Conservation (phyloP, 177 flowering plant genomes). For the Vitis hybrid region DNA sequence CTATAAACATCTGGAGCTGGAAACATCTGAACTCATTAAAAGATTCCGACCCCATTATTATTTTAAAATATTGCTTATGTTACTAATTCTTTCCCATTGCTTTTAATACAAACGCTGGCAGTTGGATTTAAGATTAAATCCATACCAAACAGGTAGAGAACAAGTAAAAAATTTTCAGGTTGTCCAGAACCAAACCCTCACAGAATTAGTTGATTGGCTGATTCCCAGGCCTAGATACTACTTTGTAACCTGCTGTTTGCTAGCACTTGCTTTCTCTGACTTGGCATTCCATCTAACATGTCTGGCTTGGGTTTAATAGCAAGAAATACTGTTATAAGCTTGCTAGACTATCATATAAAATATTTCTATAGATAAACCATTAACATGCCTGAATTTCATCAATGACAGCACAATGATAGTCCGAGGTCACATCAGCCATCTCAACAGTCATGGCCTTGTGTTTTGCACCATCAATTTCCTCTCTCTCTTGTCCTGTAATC, state of each 20-base stretch:
- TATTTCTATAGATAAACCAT: background rate
- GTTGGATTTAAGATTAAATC: too few relatives aligned
- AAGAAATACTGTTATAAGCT: background rate
- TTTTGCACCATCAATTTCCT: constrained; percentile 80
- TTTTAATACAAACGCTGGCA: too few relatives aligned
- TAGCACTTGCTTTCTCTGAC: background rate
- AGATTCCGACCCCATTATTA: too few relatives aligned
- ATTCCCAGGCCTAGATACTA: background rate
- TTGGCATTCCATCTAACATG: background rate
- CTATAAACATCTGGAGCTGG: too few relatives aligned
- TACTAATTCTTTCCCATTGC: too few relatives aligned
- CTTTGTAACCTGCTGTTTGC: background rate
- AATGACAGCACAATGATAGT: constrained; percentile 78
- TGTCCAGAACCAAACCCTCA: too few relatives aligned
- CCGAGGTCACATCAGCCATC: constrained; percentile 80
- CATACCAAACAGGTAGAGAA: too few relatives aligned
- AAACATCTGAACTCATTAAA: too few relatives aligned
- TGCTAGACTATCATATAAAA: too few relatives aligned
- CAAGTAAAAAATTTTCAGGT: too few relatives aligned
- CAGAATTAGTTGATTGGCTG: background rate
- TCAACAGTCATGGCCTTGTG: constrained; percentile 94
- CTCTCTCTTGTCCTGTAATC: constrained; percentile 89
- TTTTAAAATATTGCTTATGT: too few relatives aligned
- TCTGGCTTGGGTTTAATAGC: background rate
- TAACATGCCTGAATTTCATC: constrained; percentile 91